Base-by-base conservation (phyloP, 1,139 yeast genomes). In the Sugiyamaella castrensis region DNA sequence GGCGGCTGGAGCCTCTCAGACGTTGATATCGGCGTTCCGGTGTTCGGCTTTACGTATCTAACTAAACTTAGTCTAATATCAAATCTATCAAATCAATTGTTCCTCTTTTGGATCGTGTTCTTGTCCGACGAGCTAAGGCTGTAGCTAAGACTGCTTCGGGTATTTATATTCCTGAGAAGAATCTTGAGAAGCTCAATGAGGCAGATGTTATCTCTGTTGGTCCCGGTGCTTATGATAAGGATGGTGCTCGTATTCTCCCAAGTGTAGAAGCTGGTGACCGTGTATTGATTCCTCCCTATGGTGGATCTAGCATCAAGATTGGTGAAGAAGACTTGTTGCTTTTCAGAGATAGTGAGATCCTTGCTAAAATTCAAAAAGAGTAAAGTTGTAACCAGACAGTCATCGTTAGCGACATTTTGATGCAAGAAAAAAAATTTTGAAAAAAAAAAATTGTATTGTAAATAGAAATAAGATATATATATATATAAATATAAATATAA, bases 101-200 rank as follows among this genome's bases (percentile, higher is more conserved):
- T 63, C 98, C 98, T 58, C 81, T 92, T 62, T 79, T 92, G 63
- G 98, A 92, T 82, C 86, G 98, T 74, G 92, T 92, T 53, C 81
- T 92, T 59, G 96, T 92, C 56, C 96, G 89, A 75, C 86, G 96
- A 72, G 73, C 87, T 66, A 89, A 89, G 79, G 95, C 96, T 53
- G 83, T 88, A 65, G 79, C 92, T 63, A 80, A 89, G 75, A 92
- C 98, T 52, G 87, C 96, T 50, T 84, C 95, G 41, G 98, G 98
- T 65, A 81, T 92, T 66, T 88, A 82, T 75, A 86, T 92, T 59
- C 98, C 98, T 57, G 98, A 92, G 74, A 88, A 88, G 77, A 89
- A 91, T 76, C 95, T 85, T 63, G 94, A 88, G 71, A 92, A 92
- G 75, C 80, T 88, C 68, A 87, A 87, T 76, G 75, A 70, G 60